Base-by-base conservation (phyloP, 495 filamentous ascomycete species). In the Opeltia flavorubescens region DNA sequence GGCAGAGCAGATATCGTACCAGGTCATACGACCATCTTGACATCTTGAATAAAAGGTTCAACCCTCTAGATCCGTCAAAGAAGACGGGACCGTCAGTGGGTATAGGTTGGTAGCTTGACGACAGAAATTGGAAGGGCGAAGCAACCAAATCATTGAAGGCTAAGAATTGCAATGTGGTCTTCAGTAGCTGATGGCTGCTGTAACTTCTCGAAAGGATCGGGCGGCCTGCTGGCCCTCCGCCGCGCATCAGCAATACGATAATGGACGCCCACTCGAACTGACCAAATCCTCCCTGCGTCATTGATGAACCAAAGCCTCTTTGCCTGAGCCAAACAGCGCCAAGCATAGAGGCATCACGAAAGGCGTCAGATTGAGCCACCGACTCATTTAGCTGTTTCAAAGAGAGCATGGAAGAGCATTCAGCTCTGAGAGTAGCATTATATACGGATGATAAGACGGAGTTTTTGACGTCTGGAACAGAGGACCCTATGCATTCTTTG, bases 21-120 rank as follows among this genome's bases (percentile, higher is more conserved):
- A 77, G 54, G 5, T 65, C 58, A 56, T 94, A 94, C 7, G 87
- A 89, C 83, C 84, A 95, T 27, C 73, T 60, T 0, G 78, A 81
- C 86, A 95, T 94, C 57, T 95, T 95, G 66, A 81, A 96, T 13
- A 94, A 69, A 31, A 96, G 49, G 56, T 98, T 96, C 50, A 89
- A 60, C 9, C 76, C 73, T 46, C 83, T 74, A 25, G 67, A 66
- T 2, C 78, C 76, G 61, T 96, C 93, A 57, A 67, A 75, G 6
- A 74, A 42, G 11, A 74, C 57, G 24, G 77, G 76, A 1, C 49
- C 53, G 12, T 63, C 62, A 15, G n/a, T 33, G 25, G 53, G 44
- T 3, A 65, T 55, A 29, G 66, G 49, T 8, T 52, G 23, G 21
- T 66, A 50, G 20, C 65, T 60, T 5, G 51, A 55, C 29, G 61